Conservation (phyloP, 345 rosid species). For the Acer campestre region DNA sequence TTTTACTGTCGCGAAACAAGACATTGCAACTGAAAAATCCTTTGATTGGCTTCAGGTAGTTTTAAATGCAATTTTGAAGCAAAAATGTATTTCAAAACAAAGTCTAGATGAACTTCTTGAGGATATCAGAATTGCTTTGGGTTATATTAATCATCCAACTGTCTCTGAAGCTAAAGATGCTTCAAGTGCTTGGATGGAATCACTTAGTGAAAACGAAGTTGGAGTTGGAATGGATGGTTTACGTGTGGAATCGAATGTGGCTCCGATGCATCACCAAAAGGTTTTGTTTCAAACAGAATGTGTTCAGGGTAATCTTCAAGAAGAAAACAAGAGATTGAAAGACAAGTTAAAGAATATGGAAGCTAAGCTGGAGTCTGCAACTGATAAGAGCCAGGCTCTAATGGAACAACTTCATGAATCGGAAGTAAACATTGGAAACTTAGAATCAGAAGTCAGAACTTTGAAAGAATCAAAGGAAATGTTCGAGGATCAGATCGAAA, state of each 20-base stretch:
- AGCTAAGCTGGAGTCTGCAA: constrained; percentile 37
- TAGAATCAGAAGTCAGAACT: constrained; percentile 50
- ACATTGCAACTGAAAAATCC: constrained; percentile 34
- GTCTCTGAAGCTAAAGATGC: constrained; percentile 34
- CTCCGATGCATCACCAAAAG: too few relatives aligned
- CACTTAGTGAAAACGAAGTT: constrained; percentile 26
- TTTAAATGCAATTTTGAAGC: constrained; percentile 67
- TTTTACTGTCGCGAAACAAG: constrained; percentile 13
- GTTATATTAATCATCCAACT: constrained; percentile 44
- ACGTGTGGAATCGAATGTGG: not conserved
- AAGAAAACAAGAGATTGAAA: constrained; percentile 44
- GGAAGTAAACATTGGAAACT: constrained; percentile 42
- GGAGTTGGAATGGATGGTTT: constrained; percentile 17
- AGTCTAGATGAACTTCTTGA: constrained; percentile 58
- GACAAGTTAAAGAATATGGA: constrained; percentile 47
- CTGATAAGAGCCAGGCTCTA: constrained; percentile 39
- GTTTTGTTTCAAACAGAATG: not conserved
- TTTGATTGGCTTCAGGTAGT: constrained; percentile 97
- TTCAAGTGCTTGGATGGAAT: constrained; percentile 41
- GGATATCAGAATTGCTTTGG: constrained; percentile 81
- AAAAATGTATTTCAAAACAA: constrained; percentile 63
- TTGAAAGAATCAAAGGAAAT: constrained; percentile 53
- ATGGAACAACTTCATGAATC: constrained; percentile 43
- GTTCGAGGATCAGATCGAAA: constrained; percentile 69
- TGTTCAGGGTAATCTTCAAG: constrained; percentile 27